Base-by-base conservation (phyloP, 2,329 filamentous ascomycete species). In the Aspergillus chevalieri region DNA sequence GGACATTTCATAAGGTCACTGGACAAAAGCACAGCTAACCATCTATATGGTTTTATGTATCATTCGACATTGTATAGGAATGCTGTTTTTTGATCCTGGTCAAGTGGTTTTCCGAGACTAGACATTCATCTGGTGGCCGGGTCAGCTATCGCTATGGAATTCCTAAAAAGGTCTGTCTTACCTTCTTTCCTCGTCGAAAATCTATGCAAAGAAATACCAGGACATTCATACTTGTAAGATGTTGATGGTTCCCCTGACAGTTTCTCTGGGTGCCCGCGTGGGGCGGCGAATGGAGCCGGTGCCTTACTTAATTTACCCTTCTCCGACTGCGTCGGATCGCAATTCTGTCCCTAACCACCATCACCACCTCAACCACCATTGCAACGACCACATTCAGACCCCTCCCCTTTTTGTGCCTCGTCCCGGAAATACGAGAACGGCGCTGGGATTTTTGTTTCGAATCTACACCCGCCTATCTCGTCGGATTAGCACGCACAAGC, bases 291-390 rank as follows among this genome's bases (percentile, higher is more conserved):
- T 19, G 17, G 17, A 15, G 7, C 41, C 22, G 28, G 15, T 30
- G 12, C 42, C 28, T 43, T 24, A n/a, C 21, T 22, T 36, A 15
- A 41, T 58, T 57, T 52, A 30, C 26, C 26, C 26, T 30, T 30
- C 26, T 30, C 26, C 54, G 43, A 48, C 44, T 55, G 52, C 55
- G 52, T 50, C 57, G 50, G 52, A 57, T 55, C 52, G 47, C 53
- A 57, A 55, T 57, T 51, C 34, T 36, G 34, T 51, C 47, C 48
- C 52, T 49, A 51, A 52, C 53, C 52, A 47, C 50, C 50, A 38
- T 53, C 55, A 52, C 57, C 57, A 57, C 54, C 38, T 19, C 38
- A 8, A 41, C 38, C 19, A 19, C 38, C 15, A 21, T 19, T 12
- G 7, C 38, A 41, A 22, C 38, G 5, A 19, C 17, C 10, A 14